Evolutionary conservation across 108 stramenopile species (phyloP).

Genomic region (Schizochytrium sp.): DNA sequence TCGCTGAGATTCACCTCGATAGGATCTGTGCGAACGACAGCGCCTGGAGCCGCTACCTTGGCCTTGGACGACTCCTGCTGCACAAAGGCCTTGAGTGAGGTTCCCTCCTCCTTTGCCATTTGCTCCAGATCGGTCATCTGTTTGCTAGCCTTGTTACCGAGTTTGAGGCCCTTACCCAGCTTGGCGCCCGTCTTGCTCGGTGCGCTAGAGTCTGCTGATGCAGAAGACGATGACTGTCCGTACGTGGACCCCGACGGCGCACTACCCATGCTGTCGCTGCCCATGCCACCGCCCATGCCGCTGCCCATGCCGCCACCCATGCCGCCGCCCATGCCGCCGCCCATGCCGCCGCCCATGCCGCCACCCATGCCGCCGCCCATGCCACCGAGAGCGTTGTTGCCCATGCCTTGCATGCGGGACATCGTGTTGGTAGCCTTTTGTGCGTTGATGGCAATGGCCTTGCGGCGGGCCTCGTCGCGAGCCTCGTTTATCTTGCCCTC

Average conservation of each 20-base stretch:
- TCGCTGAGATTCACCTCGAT: background rate
- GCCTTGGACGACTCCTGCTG: background rate
- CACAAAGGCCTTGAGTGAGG: background rate
- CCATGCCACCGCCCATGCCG: background rate
- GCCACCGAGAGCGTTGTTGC: background rate
- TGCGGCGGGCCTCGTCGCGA: slow-evolving; percentile 68
- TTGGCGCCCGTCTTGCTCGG: background rate
- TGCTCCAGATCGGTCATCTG: background rate
- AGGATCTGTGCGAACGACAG: background rate
- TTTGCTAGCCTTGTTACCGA: background rate
- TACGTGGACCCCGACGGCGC: background rate
- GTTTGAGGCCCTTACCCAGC: slow-evolving; percentile 12
- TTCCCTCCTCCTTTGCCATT: slow-evolving; percentile 9
- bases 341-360: slow-evolving; percentile 33
- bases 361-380: slow-evolving; percentile 23
- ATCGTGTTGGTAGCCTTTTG: slow-evolving; percentile 9
- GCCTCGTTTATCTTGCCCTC: slow-evolving; percentile 78
- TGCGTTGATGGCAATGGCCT: slow-evolving; percentile 76
- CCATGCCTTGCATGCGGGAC: slow-evolving; percentile 7
- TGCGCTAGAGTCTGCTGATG: background rate
- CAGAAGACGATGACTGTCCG: background rate
- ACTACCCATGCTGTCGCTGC: background rate
- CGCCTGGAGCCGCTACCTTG: background rate
- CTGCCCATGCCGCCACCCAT: background rate
- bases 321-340: slow-evolving; percentile 25